phyloP scores from a whole-genome alignment of 345 rosid species.

The Lepidium sativum region DNA sequence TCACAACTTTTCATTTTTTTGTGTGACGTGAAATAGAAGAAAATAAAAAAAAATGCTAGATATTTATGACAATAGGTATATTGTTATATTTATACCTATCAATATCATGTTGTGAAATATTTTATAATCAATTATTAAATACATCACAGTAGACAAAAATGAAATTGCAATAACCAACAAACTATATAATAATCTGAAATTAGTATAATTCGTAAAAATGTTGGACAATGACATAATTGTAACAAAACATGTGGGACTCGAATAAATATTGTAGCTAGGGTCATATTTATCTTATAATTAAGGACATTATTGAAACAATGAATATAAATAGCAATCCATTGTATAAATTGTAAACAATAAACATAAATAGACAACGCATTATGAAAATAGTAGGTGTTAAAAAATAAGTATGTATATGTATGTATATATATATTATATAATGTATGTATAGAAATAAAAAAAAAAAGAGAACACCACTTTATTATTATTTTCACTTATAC shows the following conservation, averaged over 20 bases:
- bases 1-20: background rate
- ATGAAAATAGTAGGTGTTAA: background rate
- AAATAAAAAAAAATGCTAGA: background rate
- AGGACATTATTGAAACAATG: background rate
- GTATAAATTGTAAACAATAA: background rate
- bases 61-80: background rate
- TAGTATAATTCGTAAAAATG: background rate
- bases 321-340: background rate
- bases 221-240: slow-evolving; percentile 1
- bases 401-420: no score
- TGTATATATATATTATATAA: no score
- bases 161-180: slow-evolving; percentile 1
- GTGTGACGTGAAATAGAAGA: background rate
- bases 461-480: no score
- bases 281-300: no score
- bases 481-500: no score
- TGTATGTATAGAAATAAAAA: no score
- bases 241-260: slow-evolving; percentile 11
- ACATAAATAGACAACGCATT: background rate
- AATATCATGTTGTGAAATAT: background rate
- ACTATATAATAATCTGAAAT: background rate
- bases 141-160: background rate
- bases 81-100: background rate
- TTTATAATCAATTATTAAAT: background rate
- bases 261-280: background rate